These are phyloP conservation scores for Rosa hybrid DNA, from an alignment of 331 rosid genomes.

Conservation along the genomic window DNA sequence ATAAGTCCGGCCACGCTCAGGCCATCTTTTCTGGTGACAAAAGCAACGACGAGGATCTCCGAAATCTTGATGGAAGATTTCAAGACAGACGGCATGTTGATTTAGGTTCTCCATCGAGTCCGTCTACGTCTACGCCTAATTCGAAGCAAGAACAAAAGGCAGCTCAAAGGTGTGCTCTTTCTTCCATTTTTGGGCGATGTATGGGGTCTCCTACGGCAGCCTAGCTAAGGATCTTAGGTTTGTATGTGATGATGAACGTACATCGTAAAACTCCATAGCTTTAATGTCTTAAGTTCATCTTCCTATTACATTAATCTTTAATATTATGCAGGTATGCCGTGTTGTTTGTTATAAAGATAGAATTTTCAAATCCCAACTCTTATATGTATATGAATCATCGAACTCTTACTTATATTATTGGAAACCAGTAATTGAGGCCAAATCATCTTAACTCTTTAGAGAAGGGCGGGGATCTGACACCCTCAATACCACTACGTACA, in stretches of 20 bases:
- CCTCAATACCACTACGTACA: background rate
- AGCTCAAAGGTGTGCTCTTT: conserved; percentile 13
- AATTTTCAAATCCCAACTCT: background rate
- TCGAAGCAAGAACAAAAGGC: conserved; percentile 12
- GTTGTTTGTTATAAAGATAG: background rate
- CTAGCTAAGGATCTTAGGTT: background rate
- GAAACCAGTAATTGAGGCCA: too few relatives aligned
- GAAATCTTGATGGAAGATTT: background rate
- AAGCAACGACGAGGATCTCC: conserved; percentile 1
- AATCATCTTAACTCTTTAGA: too few relatives aligned
- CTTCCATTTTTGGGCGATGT: conserved; percentile 18
- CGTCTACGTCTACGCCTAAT: background rate
- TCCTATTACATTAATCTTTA: background rate
- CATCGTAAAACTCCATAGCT: background rate
- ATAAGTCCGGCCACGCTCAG: background rate
- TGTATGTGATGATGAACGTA: background rate
- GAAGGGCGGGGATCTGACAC: too few relatives aligned
- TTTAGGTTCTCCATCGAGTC: background rate
- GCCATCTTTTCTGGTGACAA: background rate
- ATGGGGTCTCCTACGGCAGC: conserved; percentile 18
- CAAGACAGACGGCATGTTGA: background rate
- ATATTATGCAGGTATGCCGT: background rate
- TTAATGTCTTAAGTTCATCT: background rate
- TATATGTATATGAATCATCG: background rate
- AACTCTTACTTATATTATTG: background rate